Conservation (phyloP, 306 rosid genomes). For the Astragalus glycyphyllos region DNA sequence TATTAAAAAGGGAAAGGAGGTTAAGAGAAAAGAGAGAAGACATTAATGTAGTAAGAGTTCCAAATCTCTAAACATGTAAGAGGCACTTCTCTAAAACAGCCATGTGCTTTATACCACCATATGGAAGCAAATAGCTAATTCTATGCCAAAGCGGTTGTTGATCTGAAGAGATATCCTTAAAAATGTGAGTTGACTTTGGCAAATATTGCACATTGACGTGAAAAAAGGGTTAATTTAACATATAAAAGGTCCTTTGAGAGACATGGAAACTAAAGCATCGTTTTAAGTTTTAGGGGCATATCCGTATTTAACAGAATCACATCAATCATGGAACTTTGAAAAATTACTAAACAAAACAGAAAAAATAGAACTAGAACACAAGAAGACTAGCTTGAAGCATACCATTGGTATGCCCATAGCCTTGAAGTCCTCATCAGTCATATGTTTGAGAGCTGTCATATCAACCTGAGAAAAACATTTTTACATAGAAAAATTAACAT, state of each 20-base stretch:
- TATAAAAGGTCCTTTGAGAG: not conserved
- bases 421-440: conserved; percentile 99
- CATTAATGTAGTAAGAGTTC: not conserved
- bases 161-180: not conserved
- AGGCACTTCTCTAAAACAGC: conserved; percentile 5
- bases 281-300: conserved; percentile 1
- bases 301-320: not conserved
- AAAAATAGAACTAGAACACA: not conserved
- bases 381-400: conserved; percentile 32
- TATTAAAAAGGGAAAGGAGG: not conserved
- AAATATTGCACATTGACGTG: not conserved
- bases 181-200: not conserved
- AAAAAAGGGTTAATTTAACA: conserved; percentile 14
- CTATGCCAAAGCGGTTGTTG: not conserved
- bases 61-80: conserved; percentile 15
- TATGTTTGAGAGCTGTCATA: conserved; percentile 94
- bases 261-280: not conserved
- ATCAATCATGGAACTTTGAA: conserved; percentile 10
- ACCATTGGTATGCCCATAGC: conserved; percentile 99
- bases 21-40: not conserved
- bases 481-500: conserved; percentile 20
- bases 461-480: conserved; percentile 75
- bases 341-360: conserved; percentile 12
- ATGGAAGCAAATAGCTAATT: not conserved
- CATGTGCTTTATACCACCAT: not conserved